Base-by-base conservation (phyloP, 1,284 basidiomycete species). In the Takashimella tepidaria region DNA sequence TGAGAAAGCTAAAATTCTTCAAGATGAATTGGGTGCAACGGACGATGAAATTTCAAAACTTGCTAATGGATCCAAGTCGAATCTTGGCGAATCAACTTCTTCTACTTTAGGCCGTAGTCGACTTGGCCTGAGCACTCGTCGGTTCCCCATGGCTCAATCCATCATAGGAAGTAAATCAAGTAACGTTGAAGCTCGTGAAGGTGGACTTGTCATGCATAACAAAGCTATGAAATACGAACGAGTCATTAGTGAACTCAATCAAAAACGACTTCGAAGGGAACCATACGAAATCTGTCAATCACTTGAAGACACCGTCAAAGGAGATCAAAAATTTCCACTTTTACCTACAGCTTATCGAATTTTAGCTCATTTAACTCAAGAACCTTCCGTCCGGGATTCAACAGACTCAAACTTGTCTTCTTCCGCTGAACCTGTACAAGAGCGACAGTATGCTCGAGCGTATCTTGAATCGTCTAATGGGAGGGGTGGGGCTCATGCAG, bases 181-280 rank as follows among this genome's bases (percentile, higher is more conserved):
- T 31, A 55, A 54, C 5, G 54, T 53, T n/a, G 69, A 69, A 52
- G 51, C 61, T 1, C 62, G 62, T 43, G 72, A 74, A 55, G 68
- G 70, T 12, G 69, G 69, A 4, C 51, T 90, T 82, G 72, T 74
- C 13, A 77, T 77, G 73, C 92, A 95, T 75, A 86, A 82, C 71
- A 91, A 86, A 76, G 93, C 95, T 90, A 89, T 93, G 83, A 85
- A 84, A n/a, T 97, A 95, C 71, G 88, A 91, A 74, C 83, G 83
- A 53, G 84, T 89, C 26, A 79, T 95, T 42, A 92, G 90, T 70
- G 77, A 64, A 37, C 60, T 74, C n/a, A 74, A 76, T 55, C 56
- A 61, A 46, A 56, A 56, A 47, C 58, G 73, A 48, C 52, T 72
- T 52, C 60, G 66, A 40, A 64, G 66, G 55, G 63, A 69, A 51